Evolutionary conservation across 768 basidiomycete genomes (phyloP).

Genomic region (Phylloporus arenicola): DNA sequence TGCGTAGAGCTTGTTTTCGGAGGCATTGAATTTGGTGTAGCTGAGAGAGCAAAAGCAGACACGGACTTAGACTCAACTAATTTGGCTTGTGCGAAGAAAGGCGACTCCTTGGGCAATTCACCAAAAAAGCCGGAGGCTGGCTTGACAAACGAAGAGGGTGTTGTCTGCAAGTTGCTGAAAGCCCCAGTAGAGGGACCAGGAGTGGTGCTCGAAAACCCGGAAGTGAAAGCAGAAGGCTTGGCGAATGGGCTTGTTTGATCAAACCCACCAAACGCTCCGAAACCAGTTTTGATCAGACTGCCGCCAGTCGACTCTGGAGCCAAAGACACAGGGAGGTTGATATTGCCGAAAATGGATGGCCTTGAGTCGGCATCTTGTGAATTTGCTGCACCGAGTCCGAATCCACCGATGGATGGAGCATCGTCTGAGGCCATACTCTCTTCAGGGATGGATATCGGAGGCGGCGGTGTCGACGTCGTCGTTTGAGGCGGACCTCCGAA

Average conservation of each 20-base stretch:
- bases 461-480: background rate
- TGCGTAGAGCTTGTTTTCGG: background rate
- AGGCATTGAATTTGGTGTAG: background rate
- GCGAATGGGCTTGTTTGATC: slow-evolving; percentile 26
- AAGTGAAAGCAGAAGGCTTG: slow-evolving; percentile 19
- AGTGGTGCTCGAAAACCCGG: background rate
- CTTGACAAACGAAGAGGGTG: slow-evolving; percentile 3
- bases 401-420: slow-evolving; percentile 25
- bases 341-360: slow-evolving; percentile 31
- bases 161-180: background rate
- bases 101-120: background rate
- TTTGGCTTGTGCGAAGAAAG: background rate
- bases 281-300: slow-evolving; percentile 30
- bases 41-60: background rate
- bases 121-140: background rate
- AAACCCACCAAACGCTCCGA: slow-evolving; percentile 26
- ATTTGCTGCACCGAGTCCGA: slow-evolving; percentile 27
- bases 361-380: slow-evolving; percentile 23
- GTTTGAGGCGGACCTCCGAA: slow-evolving; percentile 13
- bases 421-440: slow-evolving; percentile 33
- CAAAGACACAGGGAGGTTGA: slow-evolving; percentile 8
- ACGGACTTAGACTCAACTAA: background rate
- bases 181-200: background rate
- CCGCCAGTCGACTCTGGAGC: slow-evolving; percentile 13
- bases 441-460: slow-evolving; percentile 15